A percentile compares a stretch with the other conserved stretches of the same genome.
These are phyloP conservation scores for Phytophthora pinifolia DNA, from an alignment of 352 stramenopile species.

Conservation along the genomic window DNA sequence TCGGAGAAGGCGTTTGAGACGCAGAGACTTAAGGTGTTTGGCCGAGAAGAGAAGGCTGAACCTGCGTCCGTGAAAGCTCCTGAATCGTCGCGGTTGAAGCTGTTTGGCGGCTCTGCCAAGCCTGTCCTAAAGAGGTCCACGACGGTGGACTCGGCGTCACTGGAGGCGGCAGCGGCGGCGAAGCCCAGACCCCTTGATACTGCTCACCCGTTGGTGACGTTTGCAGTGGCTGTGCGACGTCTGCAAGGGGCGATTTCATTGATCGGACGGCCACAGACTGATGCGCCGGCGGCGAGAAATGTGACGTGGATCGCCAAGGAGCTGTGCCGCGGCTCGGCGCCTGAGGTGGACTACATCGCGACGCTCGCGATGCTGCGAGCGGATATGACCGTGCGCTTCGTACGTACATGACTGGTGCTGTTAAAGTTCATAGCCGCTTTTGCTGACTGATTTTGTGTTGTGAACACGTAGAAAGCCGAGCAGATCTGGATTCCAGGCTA, in stretches of 20 bases:
- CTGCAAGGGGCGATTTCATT: constrained; percentile 38
- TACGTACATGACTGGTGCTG: constrained; percentile 31
- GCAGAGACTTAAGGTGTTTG: constrained; percentile 50
- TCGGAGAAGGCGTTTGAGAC: constrained; percentile 56
- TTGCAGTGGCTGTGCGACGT: constrained; percentile 29
- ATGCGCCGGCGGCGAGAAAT: constrained; percentile 37
- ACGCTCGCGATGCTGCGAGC: constrained; percentile 82
- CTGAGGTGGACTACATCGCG: constrained; percentile 62
- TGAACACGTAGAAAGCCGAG: constrained; percentile 55
- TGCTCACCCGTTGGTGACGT: constrained; percentile 26
- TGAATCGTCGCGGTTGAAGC: constrained; percentile 15
- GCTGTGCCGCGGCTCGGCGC: constrained; percentile 40
- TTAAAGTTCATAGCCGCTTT: not conserved
- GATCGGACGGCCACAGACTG: constrained; percentile 39
- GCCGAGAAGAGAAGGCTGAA: constrained; percentile 8
- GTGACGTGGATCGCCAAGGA: constrained; percentile 57
- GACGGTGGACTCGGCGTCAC: constrained; percentile 30
- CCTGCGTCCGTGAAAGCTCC: constrained; percentile 4
- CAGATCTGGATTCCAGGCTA: constrained; percentile 81
- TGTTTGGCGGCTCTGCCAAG: constrained; percentile 23
- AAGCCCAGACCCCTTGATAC: constrained; percentile 14
- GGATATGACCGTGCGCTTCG: constrained; percentile 73
- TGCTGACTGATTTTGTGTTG: constrained; percentile 3
- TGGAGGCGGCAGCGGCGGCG: constrained; percentile 25
- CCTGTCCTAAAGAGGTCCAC: constrained; percentile 26